Evolutionary conservation across 1,284 basidiomycete genomes (phyloP).

Genomic region (Malassezia psittaci): DNA sequence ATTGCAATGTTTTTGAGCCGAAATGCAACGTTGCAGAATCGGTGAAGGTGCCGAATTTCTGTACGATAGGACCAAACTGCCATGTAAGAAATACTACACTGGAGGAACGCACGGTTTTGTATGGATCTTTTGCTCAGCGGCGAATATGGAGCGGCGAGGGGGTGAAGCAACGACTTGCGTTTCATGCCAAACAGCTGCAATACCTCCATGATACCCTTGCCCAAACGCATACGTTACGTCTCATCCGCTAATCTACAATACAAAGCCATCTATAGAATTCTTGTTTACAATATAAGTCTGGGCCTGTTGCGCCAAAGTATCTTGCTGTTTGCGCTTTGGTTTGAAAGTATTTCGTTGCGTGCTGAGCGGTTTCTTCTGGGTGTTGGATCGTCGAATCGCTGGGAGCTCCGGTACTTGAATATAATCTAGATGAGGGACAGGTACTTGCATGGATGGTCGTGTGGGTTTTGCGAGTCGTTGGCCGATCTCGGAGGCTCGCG

Average conservation of each 20-base stretch:
- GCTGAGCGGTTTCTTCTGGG: neutral
- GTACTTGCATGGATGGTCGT: neutral
- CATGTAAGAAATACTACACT: conserved; percentile 49
- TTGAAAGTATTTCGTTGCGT: neutral
- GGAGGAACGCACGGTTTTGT: conserved; percentile 75
- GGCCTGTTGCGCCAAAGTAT: neutral
- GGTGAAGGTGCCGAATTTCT: conserved; percentile 65
- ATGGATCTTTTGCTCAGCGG: conserved; percentile 63
- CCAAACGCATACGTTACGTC: conserved; percentile 27
- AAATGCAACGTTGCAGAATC: conserved; percentile 67
- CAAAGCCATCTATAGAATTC: neutral
- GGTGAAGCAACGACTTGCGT: conserved; percentile 67
- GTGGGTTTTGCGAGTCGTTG: conserved; percentile 7
- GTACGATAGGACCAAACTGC: conserved; percentile 69
- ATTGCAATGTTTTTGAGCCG: conserved; percentile 72
- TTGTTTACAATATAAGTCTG: neutral
- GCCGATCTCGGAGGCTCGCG: conserved; percentile 24
- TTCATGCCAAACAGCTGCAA: conserved; percentile 75
- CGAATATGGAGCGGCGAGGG: conserved; percentile 76
- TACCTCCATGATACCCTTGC: conserved; percentile 63
- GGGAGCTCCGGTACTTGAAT: neutral
- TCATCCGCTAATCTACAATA: conserved; percentile 19
- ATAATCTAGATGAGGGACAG: neutral
- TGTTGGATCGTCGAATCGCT: neutral
- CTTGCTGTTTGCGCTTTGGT: neutral